Evolutionary conservation across 148 eudicot species (phyloP), one percentile per base, ranked within the genome.

Genomic region (Camellia sinensis): DNA sequence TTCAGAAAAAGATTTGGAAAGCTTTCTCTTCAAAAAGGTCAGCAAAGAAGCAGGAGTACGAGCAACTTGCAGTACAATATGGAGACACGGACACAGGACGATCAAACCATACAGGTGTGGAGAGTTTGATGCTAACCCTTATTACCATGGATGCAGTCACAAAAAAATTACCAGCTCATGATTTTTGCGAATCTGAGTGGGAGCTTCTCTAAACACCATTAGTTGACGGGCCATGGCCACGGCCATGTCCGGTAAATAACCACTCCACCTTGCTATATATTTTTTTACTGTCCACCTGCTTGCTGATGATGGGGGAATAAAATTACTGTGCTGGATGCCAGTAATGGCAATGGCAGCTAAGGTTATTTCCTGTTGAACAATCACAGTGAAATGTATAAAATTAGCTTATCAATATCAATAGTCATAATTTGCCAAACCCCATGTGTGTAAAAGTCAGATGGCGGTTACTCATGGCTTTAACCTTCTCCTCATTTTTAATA

Each of bases 1-100:
- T 62, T 53, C 75, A 88, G 90, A 85, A 85, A 74, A 88, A 84
- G 77, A 72, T 88, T 70, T 76, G 71, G 61, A 74, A 81, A 46
- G 88, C 85, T 54, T 68, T 88, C 66, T 80, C 80, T 29, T 56
- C 80, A 50, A 87, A 81, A 80, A 83, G 71, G 48, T 81, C 74
- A n/a, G 66, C 82, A 74, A 85, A 80, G 78, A 82, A 84, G 67
- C 79, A 82, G 72, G 85, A 83, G 74, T 82, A 82, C 41, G 45
- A 82, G 74, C 81, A 80, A 43, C 77, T 76, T 65, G 82, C 79
- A 5, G 78, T 66, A 37, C 74, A 45, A 13, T 60, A 79, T 54
- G 64, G 52, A 56, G 77, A 53, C 59, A 57, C 29, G 1, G 62
- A 80, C 22, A 7, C 74, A 78, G 72, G 19, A 29, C 37, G 37